Conservation (phyloP, 2,329 filamentous ascomycete genomes). For the Trichoderma sp. region DNA sequence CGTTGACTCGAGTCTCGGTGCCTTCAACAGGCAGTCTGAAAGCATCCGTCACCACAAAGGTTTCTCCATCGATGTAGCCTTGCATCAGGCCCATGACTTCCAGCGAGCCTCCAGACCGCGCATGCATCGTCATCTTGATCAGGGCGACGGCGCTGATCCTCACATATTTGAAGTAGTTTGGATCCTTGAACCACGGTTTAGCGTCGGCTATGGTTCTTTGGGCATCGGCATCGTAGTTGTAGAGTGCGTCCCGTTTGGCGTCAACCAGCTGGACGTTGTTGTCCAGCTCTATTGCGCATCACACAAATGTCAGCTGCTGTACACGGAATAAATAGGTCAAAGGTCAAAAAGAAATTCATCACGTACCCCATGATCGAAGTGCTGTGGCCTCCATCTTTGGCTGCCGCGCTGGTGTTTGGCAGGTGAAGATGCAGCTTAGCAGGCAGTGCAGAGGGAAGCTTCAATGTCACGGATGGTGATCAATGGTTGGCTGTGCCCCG, state of each 20-base stretch:
- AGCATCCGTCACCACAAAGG: conserved; percentile 90
- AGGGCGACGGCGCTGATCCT: conserved; percentile 92
- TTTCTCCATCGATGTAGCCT: conserved; percentile 82
- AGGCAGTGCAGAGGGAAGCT: neutral
- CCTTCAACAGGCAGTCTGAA: conserved; percentile 94
- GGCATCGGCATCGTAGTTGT: conserved; percentile 71
- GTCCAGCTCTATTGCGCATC: conserved; percentile 69
- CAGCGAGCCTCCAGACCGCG: conserved; percentile 85
- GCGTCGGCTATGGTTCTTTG: conserved; percentile 66
- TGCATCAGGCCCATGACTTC: conserved; percentile 99
- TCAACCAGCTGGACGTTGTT: conserved; percentile 85
- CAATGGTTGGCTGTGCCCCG: neutral
- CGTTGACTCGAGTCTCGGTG: conserved; percentile 97
- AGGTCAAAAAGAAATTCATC: neutral
- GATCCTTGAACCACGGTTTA: conserved; percentile 76
- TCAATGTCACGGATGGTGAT: neutral
- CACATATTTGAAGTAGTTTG: conserved; percentile 88
- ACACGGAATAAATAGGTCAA: neutral
- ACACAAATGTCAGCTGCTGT: neutral
- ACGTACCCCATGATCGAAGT: conserved; percentile 33
- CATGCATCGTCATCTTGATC: conserved; percentile 99
- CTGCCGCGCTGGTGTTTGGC: neutral
- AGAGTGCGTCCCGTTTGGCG: conserved; percentile 84
- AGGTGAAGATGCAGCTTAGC: neutral
- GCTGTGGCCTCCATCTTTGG: conserved; percentile 30